Base-by-base conservation (phyloP, 139 green algal species). In the Dunaliella sp. region DNA sequence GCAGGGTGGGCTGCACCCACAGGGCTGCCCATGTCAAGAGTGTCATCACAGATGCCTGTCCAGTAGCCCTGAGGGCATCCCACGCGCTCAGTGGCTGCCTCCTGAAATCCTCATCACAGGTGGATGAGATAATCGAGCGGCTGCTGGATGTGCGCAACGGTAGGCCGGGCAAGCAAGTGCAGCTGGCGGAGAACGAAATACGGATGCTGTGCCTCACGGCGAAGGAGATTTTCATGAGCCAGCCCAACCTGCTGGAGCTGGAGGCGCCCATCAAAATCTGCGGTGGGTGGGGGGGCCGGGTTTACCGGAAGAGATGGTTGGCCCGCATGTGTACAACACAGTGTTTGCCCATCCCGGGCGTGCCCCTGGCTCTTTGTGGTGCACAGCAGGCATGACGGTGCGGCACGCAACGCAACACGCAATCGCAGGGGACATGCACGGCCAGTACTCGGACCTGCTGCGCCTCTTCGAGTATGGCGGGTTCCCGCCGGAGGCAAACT, bases 221-320 rank as follows among this genome's bases (percentile, higher is more conserved):
- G 24, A 97, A 97, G 87, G 95, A 98, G 86, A 95, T 98, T 59
- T 99, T 99, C 88, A 96, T 99, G 91, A 91, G 86, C 80, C 97
- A 99, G 88, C 97, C 97, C 26, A 98, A 98, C 88, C 89, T 99
- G 81, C 91, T 99, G 84, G 97, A 99, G 90, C 91, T 99, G 57
- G 98, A 99, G 86, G 97, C 97, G 80, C 97, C 97, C 59, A 99
- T 99, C 84, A 99, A 99, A 86, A 99, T 99, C 86, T 99, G 97
- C 92, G 97, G 97, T 98, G 87, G 77, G 90, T 83, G 31, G 31
- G n/a, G n/a, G n/a, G n/a, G n/a, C n/a, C n/a, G n/a, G n/a, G n/a
- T n/a, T n/a, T n/a, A n/a, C n/a, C n/a, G n/a, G n/a, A n/a, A n/a
- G n/a, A n/a, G n/a, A n/a, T 58, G 77, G 34, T 38, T 87, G 77